phyloP scores from a whole-genome alignment of 495 filamentous ascomycete genomes.

The Penicillium bialowiezense region DNA sequence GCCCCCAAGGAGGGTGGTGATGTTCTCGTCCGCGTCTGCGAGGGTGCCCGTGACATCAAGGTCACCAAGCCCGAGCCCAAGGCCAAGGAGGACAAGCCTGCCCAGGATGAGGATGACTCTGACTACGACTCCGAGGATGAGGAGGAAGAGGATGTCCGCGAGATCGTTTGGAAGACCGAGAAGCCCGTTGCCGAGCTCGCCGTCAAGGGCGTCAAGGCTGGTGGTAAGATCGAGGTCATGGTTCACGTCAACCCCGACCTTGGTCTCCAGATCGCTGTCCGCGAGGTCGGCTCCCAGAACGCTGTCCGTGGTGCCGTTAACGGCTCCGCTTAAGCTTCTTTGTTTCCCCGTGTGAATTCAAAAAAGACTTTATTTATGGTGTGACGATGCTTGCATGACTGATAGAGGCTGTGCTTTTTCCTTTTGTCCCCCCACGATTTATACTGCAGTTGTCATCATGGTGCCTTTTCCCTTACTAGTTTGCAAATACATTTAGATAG shows the following conservation, averaged over 20 bases:
- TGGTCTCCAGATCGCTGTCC: conserved; percentile 69
- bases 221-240: conserved; percentile 87
- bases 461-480: conserved; percentile 19
- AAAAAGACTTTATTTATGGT: conserved; percentile 24
- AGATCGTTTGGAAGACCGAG: conserved; percentile 90
- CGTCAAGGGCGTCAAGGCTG: conserved; percentile 79
- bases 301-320: conserved; percentile 73
- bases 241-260: conserved; percentile 80
- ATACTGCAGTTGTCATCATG: conserved; percentile 17
- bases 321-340: conserved; percentile 35
- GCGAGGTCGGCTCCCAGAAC: conserved; percentile 82
- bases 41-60: conserved; percentile 85
- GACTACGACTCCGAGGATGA: conserved; percentile 59
- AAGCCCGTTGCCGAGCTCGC: conserved; percentile 82
- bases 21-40: conserved; percentile 80
- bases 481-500: conserved; percentile 10
- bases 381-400: conserved; percentile 35
- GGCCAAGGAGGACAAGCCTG: conserved; percentile 61
- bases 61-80: conserved; percentile 81
- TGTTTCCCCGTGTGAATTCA: conserved; percentile 1
- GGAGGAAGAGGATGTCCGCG: conserved; percentile 82
- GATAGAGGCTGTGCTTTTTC: conserved; percentile 29
- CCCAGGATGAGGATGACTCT: conserved; percentile 62
- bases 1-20: conserved; percentile 77
- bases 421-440: conserved; percentile 13